Percentiles rank a stretch among this genome's conserved stretches.
Conservation (phyloP, 2,329 filamentous ascomycete species). For the Penicillium sp. region DNA sequence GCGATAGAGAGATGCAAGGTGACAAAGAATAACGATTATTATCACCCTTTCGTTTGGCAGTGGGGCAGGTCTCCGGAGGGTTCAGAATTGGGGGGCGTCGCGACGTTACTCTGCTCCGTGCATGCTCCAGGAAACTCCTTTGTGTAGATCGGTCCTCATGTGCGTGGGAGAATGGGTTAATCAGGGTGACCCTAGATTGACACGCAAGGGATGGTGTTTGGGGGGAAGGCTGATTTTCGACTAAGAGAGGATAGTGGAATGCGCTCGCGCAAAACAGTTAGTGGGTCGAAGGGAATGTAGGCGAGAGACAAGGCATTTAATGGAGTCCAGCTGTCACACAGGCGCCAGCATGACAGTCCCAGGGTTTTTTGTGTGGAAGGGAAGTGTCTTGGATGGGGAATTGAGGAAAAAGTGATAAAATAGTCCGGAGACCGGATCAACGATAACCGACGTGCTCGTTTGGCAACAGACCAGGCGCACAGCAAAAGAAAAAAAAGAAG, state of each 20-base stretch:
- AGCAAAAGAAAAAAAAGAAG: background rate
- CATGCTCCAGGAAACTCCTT: conserved; percentile 43
- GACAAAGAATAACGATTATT: conserved; percentile 31
- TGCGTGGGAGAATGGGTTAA: conserved; percentile 32
- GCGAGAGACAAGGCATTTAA: conserved; percentile 39
- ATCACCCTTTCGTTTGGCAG: conserved; percentile 36
- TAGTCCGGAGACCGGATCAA: too few relatives aligned
- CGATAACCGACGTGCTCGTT: too few relatives aligned
- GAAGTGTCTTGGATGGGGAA: background rate
- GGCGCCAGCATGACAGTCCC: conserved; percentile 37
- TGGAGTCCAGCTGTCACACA: conserved; percentile 41
- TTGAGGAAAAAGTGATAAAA: conserved; percentile 1
- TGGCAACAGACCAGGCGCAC: too few relatives aligned
- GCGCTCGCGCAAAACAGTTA: conserved; percentile 38
- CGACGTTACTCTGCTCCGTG: conserved; percentile 44
- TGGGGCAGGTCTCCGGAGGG: conserved; percentile 20
- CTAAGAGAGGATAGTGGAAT: conserved; percentile 30
- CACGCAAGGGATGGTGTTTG: conserved; percentile 22
- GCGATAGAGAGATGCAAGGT: conserved; percentile 34
- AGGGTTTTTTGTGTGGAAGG: conserved; percentile 4
- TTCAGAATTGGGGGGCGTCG: conserved; percentile 30
- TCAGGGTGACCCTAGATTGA: conserved; percentile 31
- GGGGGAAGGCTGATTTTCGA: conserved; percentile 5
- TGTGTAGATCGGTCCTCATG: conserved; percentile 40
- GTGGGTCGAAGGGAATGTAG: conserved; percentile 37